A percentile compares a stretch with the other conserved stretches of the same genome.
Evolutionary conservation across 176 grass and related monocot genomes (phyloP).

Genomic region (Stipa capillata): DNA sequence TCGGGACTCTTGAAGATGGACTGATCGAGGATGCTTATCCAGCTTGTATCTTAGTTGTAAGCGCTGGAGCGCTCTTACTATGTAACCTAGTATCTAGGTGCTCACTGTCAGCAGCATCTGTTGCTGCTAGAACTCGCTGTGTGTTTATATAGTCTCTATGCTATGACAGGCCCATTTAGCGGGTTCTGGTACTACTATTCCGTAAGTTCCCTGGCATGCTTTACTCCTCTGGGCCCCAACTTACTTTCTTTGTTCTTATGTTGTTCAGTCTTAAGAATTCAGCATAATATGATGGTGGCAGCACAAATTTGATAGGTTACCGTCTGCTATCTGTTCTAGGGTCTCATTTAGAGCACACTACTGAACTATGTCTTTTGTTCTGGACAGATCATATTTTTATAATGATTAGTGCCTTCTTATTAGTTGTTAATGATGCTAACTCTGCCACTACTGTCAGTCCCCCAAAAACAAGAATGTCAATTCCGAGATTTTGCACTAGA

Average conservation of each 20-base stretch:
- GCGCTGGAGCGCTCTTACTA: constrained; percentile 11
- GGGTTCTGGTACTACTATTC: background rate
- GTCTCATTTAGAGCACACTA: background rate
- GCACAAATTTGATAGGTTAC: background rate
- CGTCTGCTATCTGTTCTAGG: background rate
- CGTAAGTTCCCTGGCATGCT: background rate
- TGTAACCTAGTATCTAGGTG: constrained; percentile 11
- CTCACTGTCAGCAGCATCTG: constrained; percentile 4
- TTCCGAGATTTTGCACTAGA: too few species aligned
- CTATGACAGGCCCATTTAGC: background rate
- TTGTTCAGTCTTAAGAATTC: background rate
- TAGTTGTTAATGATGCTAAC: background rate
- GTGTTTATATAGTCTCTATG: constrained; percentile 18
- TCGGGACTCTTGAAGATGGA: background rate
- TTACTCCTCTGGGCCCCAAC: background rate
- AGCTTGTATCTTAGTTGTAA: constrained; percentile 27
- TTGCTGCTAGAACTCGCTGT: constrained; percentile 1
- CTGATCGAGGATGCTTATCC: background rate
- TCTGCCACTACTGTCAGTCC: background rate
- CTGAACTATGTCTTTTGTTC: background rate
- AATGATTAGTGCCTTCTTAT: background rate
- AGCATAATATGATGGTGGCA: background rate
- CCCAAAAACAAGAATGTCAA: background rate
- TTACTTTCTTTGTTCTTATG: background rate
- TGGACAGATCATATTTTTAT: background rate